Base-by-base conservation (phyloP, 768 basidiomycete genomes). In the Jaapia argillacea region DNA sequence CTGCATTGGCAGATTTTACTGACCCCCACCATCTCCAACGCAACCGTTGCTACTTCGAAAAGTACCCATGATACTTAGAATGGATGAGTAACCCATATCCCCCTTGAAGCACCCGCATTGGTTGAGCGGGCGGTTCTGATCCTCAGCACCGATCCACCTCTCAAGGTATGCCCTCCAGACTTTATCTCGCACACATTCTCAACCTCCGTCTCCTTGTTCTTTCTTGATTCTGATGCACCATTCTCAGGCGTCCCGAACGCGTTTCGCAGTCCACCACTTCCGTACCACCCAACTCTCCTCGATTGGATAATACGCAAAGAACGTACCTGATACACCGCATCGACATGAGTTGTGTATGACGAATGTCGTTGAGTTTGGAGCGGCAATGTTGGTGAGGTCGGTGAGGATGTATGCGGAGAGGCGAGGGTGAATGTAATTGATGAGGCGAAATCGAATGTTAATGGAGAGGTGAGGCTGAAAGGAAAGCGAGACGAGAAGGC, bases 111-210 rank as follows among this genome's bases (percentile, higher is more conserved):
- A 71, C 39, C 55, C 75, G 0, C 82, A 0, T 66, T 88, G 10
- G 76, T 86, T 55, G 72, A 85, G 54, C 87, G 80, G 77, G 83
- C 84, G 1, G 81, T 85, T 4, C 62, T 86, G 5, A 84, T 90
- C 40, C 66, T 90, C 22, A 82, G 85, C 50, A 88, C 83, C 1
- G 67, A 82, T 56, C 83, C 86, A 3, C 67, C 66, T 2, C 58
- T 81, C 5, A 86, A 87, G 64, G 80, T 69, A 50, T 10, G 44
- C 43, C n/a, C n/a, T n/a, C n/a, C n/a, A n/a, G n/a, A n/a, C n/a
- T n/a, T n/a, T n/a, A 41, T 54, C 5, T 35, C 28, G 7, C 10
- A 24, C 5, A 4, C 16, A n/a, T n/a, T n/a, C n/a, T n/a, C n/a
- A n/a, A n/a, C n/a, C n/a, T n/a, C n/a, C n/a, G n/a, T n/a, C n/a